Evolutionary conservation across 2,329 filamentous ascomycete genomes (phyloP), one percentile per base, ranked within the genome.

Genomic region (Ciborinia camelliae): DNA sequence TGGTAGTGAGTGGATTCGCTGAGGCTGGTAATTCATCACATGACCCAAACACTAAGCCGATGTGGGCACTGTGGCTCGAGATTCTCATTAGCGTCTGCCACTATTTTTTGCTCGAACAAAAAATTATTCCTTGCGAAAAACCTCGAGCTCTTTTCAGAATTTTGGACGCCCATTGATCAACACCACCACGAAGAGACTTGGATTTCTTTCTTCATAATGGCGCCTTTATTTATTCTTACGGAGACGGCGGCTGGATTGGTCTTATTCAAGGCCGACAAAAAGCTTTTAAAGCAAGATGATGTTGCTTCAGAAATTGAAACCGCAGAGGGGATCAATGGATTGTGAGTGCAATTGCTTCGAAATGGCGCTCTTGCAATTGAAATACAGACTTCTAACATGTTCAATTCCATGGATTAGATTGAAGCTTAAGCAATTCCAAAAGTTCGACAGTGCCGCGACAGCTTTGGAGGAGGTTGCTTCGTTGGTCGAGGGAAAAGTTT

Each of bases 201-300:
- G 26, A 64, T 12, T 12, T 41, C 47, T 45, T 51, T 61, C 43
- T 72, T 73, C 79, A 86, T 71, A 71, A 95, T 95, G 90, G 90
- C 90, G 81, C 62, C 62, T 45, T 87, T 95, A 77, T 96, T 96
- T 80, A 90, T 97, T 81, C 88, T 97, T 74, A 90, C 90, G 75
- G 93, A 97, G 81, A 97, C 93, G 78, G 91, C 75, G 76, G 70
- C 71, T 73, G 96, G 95, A 78, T 98, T 98, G 82, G 95, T 93
- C 79, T 87, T 99, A 78, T 92, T 99, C 83, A 98, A 99, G 85
- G 90, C 94, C 73, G 94, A 98, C 85, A 98, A 97, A 87, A 98
- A 98, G 84, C 86, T 98, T 66, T 84, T 99, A 71, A 95, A 96
- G 79, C 88, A 90, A 75, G 90, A 94, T 79, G 88, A 93, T 75